Conservation (phyloP, 495 filamentous ascomycete species). For the Evansstolkia leycettana region DNA sequence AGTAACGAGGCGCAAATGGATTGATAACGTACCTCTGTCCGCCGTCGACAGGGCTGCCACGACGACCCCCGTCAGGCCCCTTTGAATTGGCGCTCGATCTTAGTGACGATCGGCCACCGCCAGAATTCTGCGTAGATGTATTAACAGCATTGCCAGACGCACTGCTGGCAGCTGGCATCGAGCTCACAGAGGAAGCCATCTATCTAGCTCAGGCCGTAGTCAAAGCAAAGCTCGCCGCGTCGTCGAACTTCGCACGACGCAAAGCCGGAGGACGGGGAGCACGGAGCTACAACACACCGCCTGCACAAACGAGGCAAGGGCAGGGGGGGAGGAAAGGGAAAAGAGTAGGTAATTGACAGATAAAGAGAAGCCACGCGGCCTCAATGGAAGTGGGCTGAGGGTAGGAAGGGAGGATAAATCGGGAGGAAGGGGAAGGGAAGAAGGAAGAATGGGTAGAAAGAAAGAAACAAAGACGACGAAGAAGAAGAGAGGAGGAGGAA, state of each 20-base stretch:
- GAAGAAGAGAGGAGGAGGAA: slow-evolving; percentile 1
- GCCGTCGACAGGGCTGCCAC: slow-evolving; percentile 43
- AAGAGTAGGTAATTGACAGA: slow-evolving; percentile 3
- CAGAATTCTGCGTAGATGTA: slow-evolving; percentile 21
- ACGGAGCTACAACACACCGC: slow-evolving; percentile 29
- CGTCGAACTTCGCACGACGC: slow-evolving; percentile 31
- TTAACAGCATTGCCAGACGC: slow-evolving; percentile 32
- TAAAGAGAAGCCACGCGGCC: neutral
- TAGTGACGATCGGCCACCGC: slow-evolving; percentile 30
- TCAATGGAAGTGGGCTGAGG: slow-evolving; percentile 3
- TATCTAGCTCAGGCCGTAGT: slow-evolving; percentile 21
- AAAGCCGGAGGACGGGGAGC: slow-evolving; percentile 15
- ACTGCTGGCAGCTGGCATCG: slow-evolving; percentile 31
- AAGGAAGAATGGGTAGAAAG: slow-evolving; percentile 3
- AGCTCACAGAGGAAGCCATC: slow-evolving; percentile 41
- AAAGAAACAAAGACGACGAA: slow-evolving; percentile 2
- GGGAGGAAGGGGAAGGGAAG: slow-evolving; percentile 6
- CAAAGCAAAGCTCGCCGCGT: slow-evolving; percentile 25
- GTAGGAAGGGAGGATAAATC: neutral
- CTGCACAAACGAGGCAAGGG: slow-evolving; percentile 20
- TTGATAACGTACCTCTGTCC: slow-evolving; percentile 36
- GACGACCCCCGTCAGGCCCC: slow-evolving; percentile 38
- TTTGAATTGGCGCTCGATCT: slow-evolving; percentile 40
- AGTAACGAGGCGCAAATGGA: slow-evolving; percentile 5
- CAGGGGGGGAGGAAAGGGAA: slow-evolving; percentile 3